Evolutionary conservation across 108 stramenopile genomes (phyloP), one percentile per base, ranked within the genome.

Genomic region (Poteriospumella lacustris): DNA sequence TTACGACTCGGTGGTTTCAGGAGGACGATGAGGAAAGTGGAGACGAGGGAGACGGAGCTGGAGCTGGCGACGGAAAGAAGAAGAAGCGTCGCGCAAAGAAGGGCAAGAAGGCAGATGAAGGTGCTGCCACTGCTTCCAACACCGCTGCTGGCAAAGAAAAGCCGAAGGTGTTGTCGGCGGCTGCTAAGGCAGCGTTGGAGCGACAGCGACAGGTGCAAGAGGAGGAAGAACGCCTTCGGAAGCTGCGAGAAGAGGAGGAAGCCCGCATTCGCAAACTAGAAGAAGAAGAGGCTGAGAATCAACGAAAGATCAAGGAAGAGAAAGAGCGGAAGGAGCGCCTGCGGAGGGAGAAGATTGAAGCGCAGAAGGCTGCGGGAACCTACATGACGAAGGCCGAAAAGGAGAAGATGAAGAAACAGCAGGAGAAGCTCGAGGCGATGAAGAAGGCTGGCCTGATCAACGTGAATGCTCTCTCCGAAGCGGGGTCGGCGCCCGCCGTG

Each of bases 341-440:
- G 19, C 33, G 34, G 29, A 12, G 33, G 34, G 60, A 52, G 29
- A 81, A 84, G 76, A 60, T 81, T 19, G 84, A 82, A 0, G 75
- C 75, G 12, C 83, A 85, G 64, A 85, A 83, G 39, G 80, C 81
- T 38, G 83, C 80, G 39, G 84, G 84, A 38, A 85, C 84, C 34
- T 85, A 83, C 82, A 85, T 81, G 80, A 85, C 84, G 9, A 85
- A 85, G 47, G 80, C 78, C 62, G 79, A 84, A 76, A 84, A 82
- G 44, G 83, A 85, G 42, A 70, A 83, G 76, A 79, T 68, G 69
- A 80, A 79, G 43, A 78, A 77, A 43, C 78, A 79, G 12, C 76
- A 41, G 42, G 77, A 75, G 26, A 41, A 42, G 0, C 77, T 81
- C 59, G 83, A 76, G 41, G 80, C 84, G 40, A 80, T 84, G 79